Base-by-base conservation (phyloP, 441 rosid species). In the Flueggea neowawraea region DNA sequence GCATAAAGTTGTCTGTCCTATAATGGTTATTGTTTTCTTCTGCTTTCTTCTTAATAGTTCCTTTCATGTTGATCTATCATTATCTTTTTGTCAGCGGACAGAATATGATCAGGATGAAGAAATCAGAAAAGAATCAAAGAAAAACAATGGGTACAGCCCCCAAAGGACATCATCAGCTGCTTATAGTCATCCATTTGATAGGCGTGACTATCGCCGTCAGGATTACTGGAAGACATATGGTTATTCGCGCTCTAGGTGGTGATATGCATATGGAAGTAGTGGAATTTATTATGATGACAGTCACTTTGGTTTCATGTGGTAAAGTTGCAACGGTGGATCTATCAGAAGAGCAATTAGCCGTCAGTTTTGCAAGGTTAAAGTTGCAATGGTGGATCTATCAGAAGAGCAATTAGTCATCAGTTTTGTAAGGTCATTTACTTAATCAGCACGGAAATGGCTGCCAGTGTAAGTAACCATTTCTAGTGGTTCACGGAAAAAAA, bases 81-180 rank as follows among this genome's bases (percentile, higher is more conserved):
- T 22, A 22, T 22, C 28, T 22, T 22, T 22, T 36, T 44, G 50
- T 58, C 88, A 95, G 99, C 84, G 91, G 55, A 73, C 86, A 32
- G 78, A 83, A 52, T 95, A 88, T 67, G 98, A 95, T 74, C 74
- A 74, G 55, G 96, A 95, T 32, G 97, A 95, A 83, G 95, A 89
- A 64, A 69, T 84, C 48, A 86, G 92, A 72, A 86, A 82, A 66
- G 80, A 75, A 17, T 45, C 77, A 11, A 86, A 85, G 56, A 84
- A 86, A 72, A 70, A 78, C 69, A 65, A 72, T 44, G 71, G 62
- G 69, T 68, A 65, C 66, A 69, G 71, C 56, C 49, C 73, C 14
- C 55, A 31, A n/a, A 70, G 79, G 73, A 81, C 74, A 55, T 36
- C 88, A 44, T 63, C 85, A 44, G 79, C 82, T 60, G 74, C 67